Percentiles rank a stretch among this genome's conserved stretches.
Conservation (phyloP, 2,329 filamentous ascomycete species). For the Diplodia sapinea region DNA sequence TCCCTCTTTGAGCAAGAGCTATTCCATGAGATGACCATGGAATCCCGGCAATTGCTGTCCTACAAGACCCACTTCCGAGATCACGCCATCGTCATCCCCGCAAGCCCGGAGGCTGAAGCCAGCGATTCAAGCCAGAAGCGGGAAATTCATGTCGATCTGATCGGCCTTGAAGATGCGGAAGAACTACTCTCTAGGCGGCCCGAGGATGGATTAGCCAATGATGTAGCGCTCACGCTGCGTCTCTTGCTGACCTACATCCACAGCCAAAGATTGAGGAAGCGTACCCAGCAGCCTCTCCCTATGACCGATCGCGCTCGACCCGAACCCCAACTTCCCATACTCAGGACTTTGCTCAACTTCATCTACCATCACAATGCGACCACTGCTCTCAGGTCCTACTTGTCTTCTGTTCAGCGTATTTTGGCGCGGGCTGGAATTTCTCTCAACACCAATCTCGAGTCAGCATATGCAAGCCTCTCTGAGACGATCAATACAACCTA, state of each 20-base stretch:
- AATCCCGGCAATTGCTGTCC: conserved; percentile 74
- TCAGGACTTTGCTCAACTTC: conserved; percentile 63
- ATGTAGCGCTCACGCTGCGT: conserved; percentile 70
- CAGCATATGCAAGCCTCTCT: conserved; percentile 20
- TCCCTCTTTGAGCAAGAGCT: conserved; percentile 84
- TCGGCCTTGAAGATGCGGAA: conserved; percentile 61
- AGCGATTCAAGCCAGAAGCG: conserved; percentile 55
- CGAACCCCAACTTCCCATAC: conserved; percentile 60
- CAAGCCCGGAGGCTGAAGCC: conserved; percentile 33
- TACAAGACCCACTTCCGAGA: conserved; percentile 71
- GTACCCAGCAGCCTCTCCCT: conserved; percentile 68
- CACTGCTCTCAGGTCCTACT: conserved; percentile 44
- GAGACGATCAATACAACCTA: conserved; percentile 34
- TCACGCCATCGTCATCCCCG: conserved; percentile 46
- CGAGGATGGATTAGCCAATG: conserved; percentile 63
- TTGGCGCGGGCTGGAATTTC: conserved; percentile 42
- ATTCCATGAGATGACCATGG: conserved; percentile 85
- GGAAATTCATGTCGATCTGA: conserved; percentile 71
- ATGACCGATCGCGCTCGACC: conserved; percentile 58
- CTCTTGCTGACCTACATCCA: conserved; percentile 82
- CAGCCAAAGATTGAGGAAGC: conserved; percentile 71
- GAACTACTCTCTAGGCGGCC: conserved; percentile 37
- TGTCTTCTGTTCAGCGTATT: conserved; percentile 37
- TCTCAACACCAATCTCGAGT: conserved; percentile 37
- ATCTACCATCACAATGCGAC: conserved; percentile 56